Evolutionary conservation across 805 yeast species (phyloP).

Genomic region (Isabelozyma gotoi): DNA sequence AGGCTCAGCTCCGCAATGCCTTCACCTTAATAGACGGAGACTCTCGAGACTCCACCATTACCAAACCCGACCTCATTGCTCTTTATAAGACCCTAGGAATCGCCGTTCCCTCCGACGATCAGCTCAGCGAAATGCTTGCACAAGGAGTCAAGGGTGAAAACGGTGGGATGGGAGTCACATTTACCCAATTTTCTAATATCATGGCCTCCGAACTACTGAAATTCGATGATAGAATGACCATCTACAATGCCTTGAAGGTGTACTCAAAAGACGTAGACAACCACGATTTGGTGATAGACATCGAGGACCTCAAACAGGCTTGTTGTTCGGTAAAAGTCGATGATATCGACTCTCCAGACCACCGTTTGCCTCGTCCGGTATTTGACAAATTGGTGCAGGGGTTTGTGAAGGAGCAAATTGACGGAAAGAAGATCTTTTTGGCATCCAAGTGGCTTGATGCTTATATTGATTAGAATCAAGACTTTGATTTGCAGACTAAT

Average conservation of each 20-base stretch:
- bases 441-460: slow-evolving; percentile 65
- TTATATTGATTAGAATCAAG: slow-evolving; percentile 33
- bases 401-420: slow-evolving; percentile 55
- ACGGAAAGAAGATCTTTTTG: slow-evolving; percentile 58
- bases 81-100: slow-evolving; percentile 56
- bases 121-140: slow-evolving; percentile 50
- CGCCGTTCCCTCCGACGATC: slow-evolving; percentile 39
- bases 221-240: slow-evolving; percentile 49
- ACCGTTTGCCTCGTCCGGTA: slow-evolving; percentile 39
- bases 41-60: slow-evolving; percentile 63
- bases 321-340: slow-evolving; percentile 47
- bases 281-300: slow-evolving; percentile 45
- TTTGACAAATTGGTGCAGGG: slow-evolving; percentile 52
- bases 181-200: slow-evolving; percentile 63
- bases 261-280: slow-evolving; percentile 37
- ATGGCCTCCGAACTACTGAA: slow-evolving; percentile 57
- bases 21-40: slow-evolving; percentile 82
- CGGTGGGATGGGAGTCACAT: slow-evolving; percentile 28
- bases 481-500: too few species aligned
- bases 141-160: slow-evolving; percentile 19
- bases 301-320: slow-evolving; percentile 48
- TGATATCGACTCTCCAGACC: slow-evolving; percentile 47
- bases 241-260: slow-evolving; percentile 58
- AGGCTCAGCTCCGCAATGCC: slow-evolving; percentile 66
- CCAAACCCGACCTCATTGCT: slow-evolving; percentile 53